Conservation (phyloP, 495 filamentous ascomycete species). For the Xylaria nigripes region DNA sequence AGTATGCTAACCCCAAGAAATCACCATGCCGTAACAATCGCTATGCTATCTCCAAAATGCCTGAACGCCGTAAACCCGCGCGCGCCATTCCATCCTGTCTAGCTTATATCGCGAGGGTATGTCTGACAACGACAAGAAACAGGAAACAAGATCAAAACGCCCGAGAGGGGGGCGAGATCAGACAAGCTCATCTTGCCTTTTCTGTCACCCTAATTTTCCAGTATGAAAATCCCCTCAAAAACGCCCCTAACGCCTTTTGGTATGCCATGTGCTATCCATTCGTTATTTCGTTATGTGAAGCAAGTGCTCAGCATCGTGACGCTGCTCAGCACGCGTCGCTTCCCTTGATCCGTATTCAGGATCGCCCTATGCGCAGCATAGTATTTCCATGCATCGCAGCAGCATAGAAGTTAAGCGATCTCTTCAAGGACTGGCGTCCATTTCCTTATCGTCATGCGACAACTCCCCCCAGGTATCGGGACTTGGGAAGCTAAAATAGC, state of each 20-base stretch:
- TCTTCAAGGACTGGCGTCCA: slow-evolving; percentile 2
- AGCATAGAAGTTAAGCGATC: background rate
- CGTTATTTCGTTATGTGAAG: background rate
- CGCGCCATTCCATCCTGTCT: slow-evolving; percentile 1
- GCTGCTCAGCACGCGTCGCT: background rate
- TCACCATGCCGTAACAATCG: slow-evolving; percentile 4
- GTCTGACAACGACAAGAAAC: slow-evolving; percentile 5
- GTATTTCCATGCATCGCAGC: background rate
- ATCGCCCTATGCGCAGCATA: background rate
- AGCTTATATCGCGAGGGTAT: slow-evolving; percentile 4
- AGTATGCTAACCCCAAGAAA: slow-evolving; percentile 5
- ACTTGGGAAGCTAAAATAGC: slow-evolving; percentile 52
- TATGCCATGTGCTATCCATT: background rate
- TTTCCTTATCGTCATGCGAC: slow-evolving; percentile 30
- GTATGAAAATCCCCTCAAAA: background rate
- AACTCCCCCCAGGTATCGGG: slow-evolving; percentile 42
- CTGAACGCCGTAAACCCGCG: slow-evolving; percentile 7
- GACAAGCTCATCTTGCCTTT: too few relatives aligned
- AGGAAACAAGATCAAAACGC: background rate
- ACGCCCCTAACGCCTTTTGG: slow-evolving; percentile 2
- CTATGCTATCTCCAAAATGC: slow-evolving; percentile 8
- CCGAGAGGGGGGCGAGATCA: too few relatives aligned
- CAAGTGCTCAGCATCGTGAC: background rate
- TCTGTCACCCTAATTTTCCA: too few relatives aligned
- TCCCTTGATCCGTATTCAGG: background rate